Evolutionary conservation across 768 basidiomycete genomes (phyloP), one percentile per base, ranked within the genome.

Genomic region (Hygrophorus russula): DNA sequence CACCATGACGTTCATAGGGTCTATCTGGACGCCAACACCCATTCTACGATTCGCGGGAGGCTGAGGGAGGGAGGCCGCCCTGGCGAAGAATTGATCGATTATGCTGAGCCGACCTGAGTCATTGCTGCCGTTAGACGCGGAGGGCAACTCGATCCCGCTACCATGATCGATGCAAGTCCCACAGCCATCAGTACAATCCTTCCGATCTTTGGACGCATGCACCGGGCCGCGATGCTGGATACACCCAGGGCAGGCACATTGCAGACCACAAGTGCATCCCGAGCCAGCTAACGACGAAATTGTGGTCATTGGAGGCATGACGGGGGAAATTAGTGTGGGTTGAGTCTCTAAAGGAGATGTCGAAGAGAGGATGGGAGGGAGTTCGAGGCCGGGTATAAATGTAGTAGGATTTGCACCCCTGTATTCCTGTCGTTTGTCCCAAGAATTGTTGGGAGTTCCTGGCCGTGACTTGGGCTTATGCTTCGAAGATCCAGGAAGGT

Each of bases 181-280:
- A 53, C 83, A 86, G 14, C 72, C 72, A 28, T 71, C 67, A n/a
- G 60, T 63, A 53, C 72, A 74, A 48, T 66, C 61, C 18, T 52
- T 59, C 42, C 70, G 72, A 36, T 74, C 68, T 13, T 64, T 52
- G 36, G 66, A 66, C 14, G 62, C 70, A 46, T 76, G 56, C 13
- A 67, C 66, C 13, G 59, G 45, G 1, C 76, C 74, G n/a, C 81
- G 78, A 53, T 87, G 84, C 51, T 81, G 69, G 8, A 73, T 56
- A 54, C 84, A 88, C 28, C 82, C 82, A 0, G 82, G 82, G 58
- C 84, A 88, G 11, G 69, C 69, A 53, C 84, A 88, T 32, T 63
- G 61, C 34, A 74, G 57, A 24, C 82, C 82, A 53, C 84, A 86
- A 6, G 78, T 81, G 55, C 84, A 87, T 2, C 79, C 81, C 2